Evolutionary conservation across 371 early-diverging fungal species (phyloP).

Genomic region (Rhizopus delemar): DNA sequence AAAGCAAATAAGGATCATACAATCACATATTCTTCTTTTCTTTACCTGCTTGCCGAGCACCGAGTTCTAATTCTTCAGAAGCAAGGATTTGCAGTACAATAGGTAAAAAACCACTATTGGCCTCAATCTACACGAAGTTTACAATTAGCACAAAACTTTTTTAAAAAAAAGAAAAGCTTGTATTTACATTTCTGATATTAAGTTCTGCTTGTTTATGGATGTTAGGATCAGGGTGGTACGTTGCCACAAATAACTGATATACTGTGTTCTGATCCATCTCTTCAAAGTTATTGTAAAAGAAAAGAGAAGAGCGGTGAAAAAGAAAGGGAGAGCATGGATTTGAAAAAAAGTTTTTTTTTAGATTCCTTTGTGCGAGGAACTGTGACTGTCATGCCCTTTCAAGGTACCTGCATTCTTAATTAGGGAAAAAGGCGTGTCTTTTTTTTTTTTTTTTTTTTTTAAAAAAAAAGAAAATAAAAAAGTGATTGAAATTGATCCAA

Average conservation of each 20-base stretch:
- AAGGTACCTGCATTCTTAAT: no score
- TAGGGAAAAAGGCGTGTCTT: no score
- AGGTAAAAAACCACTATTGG: slow-evolving; percentile 66
- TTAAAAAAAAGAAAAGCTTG: neutral
- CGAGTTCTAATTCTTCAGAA: slow-evolving; percentile 59
- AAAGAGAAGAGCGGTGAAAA: slow-evolving; percentile 1
- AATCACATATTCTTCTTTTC: neutral
- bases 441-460: no score
- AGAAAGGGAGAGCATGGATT: neutral
- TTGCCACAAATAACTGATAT: slow-evolving; percentile 73
- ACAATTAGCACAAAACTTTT: neutral
- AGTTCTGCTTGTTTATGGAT: slow-evolving; percentile 74
- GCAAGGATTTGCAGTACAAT: slow-evolving; percentile 70
- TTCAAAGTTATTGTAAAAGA: neutral
- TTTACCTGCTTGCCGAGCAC: slow-evolving; percentile 79
- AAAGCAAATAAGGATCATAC: neutral
- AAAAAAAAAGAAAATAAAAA: no score
- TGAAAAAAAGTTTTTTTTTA: slow-evolving; percentile 2
- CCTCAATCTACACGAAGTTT: slow-evolving; percentile 49
- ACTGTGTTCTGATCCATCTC: slow-evolving; percentile 57
- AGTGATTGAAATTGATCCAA: no score
- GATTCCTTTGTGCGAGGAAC: neutral
- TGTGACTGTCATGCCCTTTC: slow-evolving; percentile 1
- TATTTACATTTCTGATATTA: slow-evolving; percentile 44
- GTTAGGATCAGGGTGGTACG: slow-evolving; percentile 78